A percentile compares a stretch with the other conserved stretches of the same genome.
Evolutionary conservation across 352 stramenopile species (phyloP).

Genomic region (Globisporangium parvum): DNA sequence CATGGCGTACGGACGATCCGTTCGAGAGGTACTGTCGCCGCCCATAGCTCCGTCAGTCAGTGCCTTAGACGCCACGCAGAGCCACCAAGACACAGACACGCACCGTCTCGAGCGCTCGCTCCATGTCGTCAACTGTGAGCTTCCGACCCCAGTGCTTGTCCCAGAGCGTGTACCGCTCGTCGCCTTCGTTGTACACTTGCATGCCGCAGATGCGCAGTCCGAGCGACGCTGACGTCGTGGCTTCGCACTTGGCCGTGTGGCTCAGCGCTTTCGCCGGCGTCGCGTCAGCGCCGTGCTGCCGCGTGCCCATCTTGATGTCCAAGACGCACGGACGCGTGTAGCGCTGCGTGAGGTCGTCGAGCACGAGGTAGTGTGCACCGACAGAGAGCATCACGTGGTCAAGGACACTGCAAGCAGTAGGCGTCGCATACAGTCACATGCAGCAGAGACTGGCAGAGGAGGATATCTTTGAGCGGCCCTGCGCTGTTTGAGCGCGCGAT

Average conservation of each 20-base stretch:
- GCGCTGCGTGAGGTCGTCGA: constrained; percentile 58
- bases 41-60: neutral
- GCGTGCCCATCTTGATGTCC: constrained; percentile 80
- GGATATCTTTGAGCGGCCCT: constrained; percentile 17
- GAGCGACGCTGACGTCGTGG: constrained; percentile 60
- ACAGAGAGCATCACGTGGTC: constrained; percentile 3
- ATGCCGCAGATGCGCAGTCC: constrained; percentile 75
- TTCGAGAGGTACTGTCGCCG: constrained; percentile 54
- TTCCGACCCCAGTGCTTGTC: constrained; percentile 76
- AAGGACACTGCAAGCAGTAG: neutral
- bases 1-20: constrained; percentile 29
- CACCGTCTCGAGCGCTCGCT: constrained; percentile 59
- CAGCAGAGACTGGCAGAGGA: neutral
- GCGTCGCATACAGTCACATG: neutral
- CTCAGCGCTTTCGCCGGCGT: constrained; percentile 57
- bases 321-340: constrained; percentile 66
- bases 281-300: constrained; percentile 69
- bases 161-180: constrained; percentile 61
- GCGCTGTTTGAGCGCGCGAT: constrained; percentile 12
- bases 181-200: constrained; percentile 63
- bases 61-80: neutral
- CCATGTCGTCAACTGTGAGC: constrained; percentile 47
- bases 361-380: constrained; percentile 49
- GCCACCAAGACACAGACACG: constrained; percentile 4
- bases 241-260: constrained; percentile 68